phyloP scores from a whole-genome alignment of 768 basidiomycete species.

The Pleurotus ostreatus region DNA sequence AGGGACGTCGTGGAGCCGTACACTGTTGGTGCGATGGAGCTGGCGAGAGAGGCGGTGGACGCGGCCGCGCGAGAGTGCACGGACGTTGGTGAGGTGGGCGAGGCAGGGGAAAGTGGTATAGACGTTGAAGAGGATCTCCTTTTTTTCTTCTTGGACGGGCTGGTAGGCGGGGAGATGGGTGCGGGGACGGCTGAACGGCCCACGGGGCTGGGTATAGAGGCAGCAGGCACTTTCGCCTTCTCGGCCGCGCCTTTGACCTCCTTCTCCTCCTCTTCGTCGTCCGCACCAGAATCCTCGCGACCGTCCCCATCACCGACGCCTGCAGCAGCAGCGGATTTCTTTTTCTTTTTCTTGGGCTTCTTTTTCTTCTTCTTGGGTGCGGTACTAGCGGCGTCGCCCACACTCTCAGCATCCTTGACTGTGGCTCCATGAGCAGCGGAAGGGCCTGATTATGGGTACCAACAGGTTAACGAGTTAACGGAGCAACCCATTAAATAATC shows the following conservation, averaged over 20 bases:
- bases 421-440: conserved; percentile 41
- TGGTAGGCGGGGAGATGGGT: conserved; percentile 12
- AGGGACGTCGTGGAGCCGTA: conserved; percentile 23
- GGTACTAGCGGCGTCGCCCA: conserved; percentile 39
- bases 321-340: conserved; percentile 23
- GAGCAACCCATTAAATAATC: background rate
- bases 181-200: conserved; percentile 13
- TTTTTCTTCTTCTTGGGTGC: conserved; percentile 63
- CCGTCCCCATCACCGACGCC: conserved; percentile 11
- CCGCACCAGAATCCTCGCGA: conserved; percentile 13
- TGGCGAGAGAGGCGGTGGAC: conserved; percentile 21
- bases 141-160: conserved; percentile 8
- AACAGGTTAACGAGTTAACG: background rate
- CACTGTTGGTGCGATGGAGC: conserved; percentile 26
- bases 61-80: conserved; percentile 6
- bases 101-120: conserved; percentile 21
- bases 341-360: conserved; percentile 72
- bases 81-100: conserved; percentile 18
- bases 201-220: conserved; percentile 7
- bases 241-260: conserved; percentile 1
- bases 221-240: conserved; percentile 15
- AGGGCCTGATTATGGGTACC: background rate
- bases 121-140: conserved; percentile 9
- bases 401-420: conserved; percentile 73
- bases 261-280: conserved; percentile 10